Evolutionary conservation across 148 eudicot genomes (phyloP).

Genomic region (Fagopyrum tataricum): DNA sequence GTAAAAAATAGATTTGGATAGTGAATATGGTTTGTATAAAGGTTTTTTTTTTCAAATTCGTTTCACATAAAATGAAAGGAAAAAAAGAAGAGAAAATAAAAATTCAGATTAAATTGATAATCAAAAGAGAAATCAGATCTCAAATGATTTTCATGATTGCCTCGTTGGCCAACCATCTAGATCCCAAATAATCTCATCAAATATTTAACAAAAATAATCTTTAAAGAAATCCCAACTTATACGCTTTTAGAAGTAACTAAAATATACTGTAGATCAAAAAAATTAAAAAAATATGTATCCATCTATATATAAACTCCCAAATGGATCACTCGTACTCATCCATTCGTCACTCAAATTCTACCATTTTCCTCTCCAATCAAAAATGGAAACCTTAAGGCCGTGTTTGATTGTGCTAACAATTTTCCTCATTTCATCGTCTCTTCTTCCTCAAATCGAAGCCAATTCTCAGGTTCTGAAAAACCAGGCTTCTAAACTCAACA

Average conservation of each 20-base stretch:
- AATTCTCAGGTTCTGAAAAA: not conserved
- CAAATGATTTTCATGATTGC: no score
- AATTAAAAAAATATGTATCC: not conserved
- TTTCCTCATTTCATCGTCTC: conserved; percentile 7
- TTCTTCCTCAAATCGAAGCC: not conserved
- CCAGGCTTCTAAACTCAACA: not conserved
- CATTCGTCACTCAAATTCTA: conserved; percentile 27
- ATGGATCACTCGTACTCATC: conserved; percentile 20
- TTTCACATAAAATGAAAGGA: no score
- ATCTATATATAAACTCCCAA: not conserved
- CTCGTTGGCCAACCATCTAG: conserved; percentile 3
- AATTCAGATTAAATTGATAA: no score
- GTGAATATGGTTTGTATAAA: no score
- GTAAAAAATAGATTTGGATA: no score
- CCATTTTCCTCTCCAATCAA: conserved; percentile 27
- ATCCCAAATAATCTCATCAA: not conserved
- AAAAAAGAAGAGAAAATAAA: no score
- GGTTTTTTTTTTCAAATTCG: no score
- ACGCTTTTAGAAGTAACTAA: not conserved
- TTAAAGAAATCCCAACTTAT: not conserved
- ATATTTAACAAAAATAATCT: no score
- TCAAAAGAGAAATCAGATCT: no score
- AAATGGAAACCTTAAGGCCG: not conserved
- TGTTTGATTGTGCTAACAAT: not conserved
- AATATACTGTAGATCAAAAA: not conserved